Percentiles rank a stretch among this genome's conserved stretches.
Conservation (phyloP, 148 eudicot genomes). For the Beta vulgaris region DNA sequence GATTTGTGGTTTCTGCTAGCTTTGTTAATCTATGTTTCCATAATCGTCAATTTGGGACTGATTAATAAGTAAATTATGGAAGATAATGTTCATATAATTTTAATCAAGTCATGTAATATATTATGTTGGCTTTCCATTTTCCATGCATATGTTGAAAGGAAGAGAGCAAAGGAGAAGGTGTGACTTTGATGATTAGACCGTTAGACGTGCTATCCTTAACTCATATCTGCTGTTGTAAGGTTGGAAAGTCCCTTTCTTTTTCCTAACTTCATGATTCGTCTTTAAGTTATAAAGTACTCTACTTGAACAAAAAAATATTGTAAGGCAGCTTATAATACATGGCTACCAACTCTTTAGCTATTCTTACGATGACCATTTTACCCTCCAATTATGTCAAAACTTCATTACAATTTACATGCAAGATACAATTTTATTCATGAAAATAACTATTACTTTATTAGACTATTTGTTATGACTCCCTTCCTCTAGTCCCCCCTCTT, state of each 20-base stretch:
- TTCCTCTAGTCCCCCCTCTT: too few relatives aligned
- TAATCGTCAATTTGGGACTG: too few relatives aligned
- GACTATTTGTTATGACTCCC: background rate
- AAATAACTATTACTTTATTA: too few relatives aligned
- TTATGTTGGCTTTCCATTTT: background rate
- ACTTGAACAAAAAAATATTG: too few relatives aligned
- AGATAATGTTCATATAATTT: too few relatives aligned
- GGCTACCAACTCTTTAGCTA: constrained; percentile 25
- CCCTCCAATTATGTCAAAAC: constrained; percentile 9
- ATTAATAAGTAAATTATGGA: too few relatives aligned
- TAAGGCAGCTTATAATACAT: constrained; percentile 13
- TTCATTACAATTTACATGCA: too few relatives aligned
- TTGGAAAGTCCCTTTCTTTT: constrained; percentile 43
- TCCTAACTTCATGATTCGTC: constrained; percentile 37
- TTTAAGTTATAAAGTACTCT: background rate
- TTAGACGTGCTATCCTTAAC: constrained; percentile 31
- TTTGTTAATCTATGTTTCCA: too few relatives aligned
- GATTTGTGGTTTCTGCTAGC: too few relatives aligned
- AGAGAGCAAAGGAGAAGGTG: background rate
- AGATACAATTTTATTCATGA: too few relatives aligned
- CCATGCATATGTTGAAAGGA: background rate
- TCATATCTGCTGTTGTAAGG: constrained; percentile 35
- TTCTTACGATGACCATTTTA: constrained; percentile 1
- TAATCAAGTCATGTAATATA: background rate
- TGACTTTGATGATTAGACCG: constrained; percentile 6